Evolutionary conservation across 306 rosid genomes (phyloP).

Genomic region (Coriaria nepalensis): DNA sequence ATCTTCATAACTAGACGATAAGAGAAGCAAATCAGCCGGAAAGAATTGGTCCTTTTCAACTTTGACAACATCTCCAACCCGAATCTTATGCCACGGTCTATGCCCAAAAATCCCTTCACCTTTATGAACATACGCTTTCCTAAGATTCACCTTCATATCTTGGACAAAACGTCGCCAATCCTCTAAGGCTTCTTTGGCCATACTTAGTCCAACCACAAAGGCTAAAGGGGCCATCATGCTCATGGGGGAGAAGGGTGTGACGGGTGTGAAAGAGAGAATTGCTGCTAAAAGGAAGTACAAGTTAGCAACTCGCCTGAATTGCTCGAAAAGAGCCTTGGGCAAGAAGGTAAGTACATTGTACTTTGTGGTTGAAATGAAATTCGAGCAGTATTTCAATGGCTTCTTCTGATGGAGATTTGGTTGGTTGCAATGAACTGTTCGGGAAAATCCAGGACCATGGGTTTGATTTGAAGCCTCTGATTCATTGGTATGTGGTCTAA

Average conservation of each 20-base stretch:
- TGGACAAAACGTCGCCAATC: conserved; percentile 59
- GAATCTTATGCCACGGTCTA: conserved; percentile 52
- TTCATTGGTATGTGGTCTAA: no score
- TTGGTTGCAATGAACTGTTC: conserved; percentile 63
- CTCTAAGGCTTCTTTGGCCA: conserved; percentile 84
- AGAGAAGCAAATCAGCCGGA: conserved; percentile 79
- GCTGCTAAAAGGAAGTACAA: conserved; percentile 78
- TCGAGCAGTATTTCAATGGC: conserved; percentile 48
- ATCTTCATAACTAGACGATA: conserved; percentile 64
- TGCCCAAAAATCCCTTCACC: no score
- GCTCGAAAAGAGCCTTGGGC: conserved; percentile 83
- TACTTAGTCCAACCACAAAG: conserved; percentile 69
- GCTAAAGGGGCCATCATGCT: conserved; percentile 57
- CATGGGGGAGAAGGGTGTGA: conserved; percentile 58
- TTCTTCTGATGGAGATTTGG: conserved; percentile 32
- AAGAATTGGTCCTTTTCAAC: conserved; percentile 70
- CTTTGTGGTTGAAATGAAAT: conserved; percentile 75
- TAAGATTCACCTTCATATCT: conserved; percentile 22
- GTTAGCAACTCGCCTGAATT: conserved; percentile 86
- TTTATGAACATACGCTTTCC: not conserved
- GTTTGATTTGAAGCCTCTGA: no score
- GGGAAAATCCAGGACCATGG: conserved; percentile 32
- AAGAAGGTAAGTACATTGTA: conserved; percentile 55
- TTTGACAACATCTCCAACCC: conserved; percentile 71
- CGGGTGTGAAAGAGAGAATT: conserved; percentile 68